Conservation (phyloP, 2,329 filamentous ascomycete species). For the Cercospora nicotianae region DNA sequence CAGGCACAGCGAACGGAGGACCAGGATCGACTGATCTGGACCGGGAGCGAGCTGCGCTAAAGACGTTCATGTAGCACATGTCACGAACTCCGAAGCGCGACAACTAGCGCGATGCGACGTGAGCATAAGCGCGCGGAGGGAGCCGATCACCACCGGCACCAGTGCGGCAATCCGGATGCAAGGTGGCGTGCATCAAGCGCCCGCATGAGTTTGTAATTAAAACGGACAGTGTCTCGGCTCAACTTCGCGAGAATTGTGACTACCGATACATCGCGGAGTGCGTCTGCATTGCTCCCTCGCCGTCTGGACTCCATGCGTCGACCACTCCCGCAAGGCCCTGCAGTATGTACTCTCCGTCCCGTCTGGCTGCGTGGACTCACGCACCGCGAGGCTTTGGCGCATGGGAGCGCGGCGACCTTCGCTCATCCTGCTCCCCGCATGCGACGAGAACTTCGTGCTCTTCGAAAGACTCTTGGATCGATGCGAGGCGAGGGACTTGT, state of each 20-base stretch:
- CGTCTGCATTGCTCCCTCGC: not conserved
- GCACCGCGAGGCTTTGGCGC: not conserved
- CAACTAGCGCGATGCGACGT: not conserved
- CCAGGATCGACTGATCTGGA: not conserved
- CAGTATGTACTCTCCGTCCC: not conserved
- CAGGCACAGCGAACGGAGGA: not conserved
- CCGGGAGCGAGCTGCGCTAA: not conserved
- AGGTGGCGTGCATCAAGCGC: not conserved
- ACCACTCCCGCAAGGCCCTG: not conserved
- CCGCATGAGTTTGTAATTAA: not conserved
- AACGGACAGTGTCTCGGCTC: not conserved
- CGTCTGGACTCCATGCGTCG: not conserved
- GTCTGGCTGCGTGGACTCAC: not conserved
- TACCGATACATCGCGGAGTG: not conserved
- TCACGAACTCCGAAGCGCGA: not conserved
- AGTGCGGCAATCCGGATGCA: not conserved
- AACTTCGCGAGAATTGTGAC: not conserved
- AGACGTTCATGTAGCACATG: not conserved
- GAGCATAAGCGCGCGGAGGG: not conserved
- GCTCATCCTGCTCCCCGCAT: not conserved
- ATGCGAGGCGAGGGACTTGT: not conserved
- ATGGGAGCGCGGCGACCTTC: not conserved
- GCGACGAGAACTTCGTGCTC: not conserved
- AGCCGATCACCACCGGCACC: not conserved
- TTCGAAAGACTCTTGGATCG: not conserved